These are phyloP conservation scores for Halophytophthora polymorphica DNA, from an alignment of 352 stramenopile species.

Conservation along the genomic window DNA sequence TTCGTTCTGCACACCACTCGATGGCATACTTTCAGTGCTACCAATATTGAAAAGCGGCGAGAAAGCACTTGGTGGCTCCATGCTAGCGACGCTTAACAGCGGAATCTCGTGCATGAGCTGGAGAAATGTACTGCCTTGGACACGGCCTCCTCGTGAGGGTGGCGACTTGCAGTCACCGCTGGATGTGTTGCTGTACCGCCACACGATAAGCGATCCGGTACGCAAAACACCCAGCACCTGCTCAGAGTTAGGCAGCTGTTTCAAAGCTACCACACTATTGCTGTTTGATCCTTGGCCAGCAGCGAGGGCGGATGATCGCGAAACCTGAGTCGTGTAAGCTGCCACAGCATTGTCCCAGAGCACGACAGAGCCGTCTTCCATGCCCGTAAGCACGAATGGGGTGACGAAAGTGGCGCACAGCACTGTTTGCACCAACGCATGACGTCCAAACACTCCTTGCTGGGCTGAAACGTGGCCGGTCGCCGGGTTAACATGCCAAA, in stretches of 20 bases:
- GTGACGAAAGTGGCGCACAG: conserved; percentile 36
- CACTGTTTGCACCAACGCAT: conserved; percentile 50
- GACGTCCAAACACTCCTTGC: conserved; percentile 60
- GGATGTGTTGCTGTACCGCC: conserved; percentile 20
- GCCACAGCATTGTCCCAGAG: conserved; percentile 58
- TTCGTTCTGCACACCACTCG: not conserved
- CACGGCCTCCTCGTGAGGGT: conserved; percentile 5
- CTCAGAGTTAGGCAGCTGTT: conserved; percentile 30
- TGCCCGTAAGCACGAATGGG: conserved; percentile 57
- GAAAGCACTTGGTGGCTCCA: conserved; percentile 1
- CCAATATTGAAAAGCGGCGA: conserved; percentile 7
- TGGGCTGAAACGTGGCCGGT: conserved; percentile 49
- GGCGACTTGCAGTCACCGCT: not conserved
- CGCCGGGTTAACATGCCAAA: conserved; percentile 53
- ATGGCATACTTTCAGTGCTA: not conserved
- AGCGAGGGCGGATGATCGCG: not conserved
- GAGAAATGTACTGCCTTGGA: conserved; percentile 32
- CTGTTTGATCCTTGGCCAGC: not conserved
- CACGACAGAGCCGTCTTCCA: conserved; percentile 40
- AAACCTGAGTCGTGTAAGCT: conserved; percentile 30
- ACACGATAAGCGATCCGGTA: conserved; percentile 32
- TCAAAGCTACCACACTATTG: conserved; percentile 33
- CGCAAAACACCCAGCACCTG: conserved; percentile 39
- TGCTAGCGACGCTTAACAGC: conserved; percentile 9
- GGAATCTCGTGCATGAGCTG: conserved; percentile 21